Base-by-base conservation (phyloP, 2,329 filamentous ascomycete species). In the Sarocladium oryzae region DNA sequence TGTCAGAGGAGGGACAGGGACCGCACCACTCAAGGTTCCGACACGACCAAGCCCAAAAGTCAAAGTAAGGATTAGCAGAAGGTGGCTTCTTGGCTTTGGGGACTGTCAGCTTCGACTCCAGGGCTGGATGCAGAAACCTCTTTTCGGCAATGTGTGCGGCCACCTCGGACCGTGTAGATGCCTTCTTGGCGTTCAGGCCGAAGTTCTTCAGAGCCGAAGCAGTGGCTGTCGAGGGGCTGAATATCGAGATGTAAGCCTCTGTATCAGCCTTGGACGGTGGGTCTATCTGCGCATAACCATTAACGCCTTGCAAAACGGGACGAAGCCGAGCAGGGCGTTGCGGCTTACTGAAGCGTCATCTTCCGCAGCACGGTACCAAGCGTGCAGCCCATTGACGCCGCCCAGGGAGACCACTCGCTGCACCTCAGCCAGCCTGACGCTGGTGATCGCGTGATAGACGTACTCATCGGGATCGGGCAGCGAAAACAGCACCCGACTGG, bases 1-100 rank as follows among this genome's bases (percentile, higher is more conserved):
- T 67, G 15, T 71, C 72, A 2, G 82, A 78, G 32, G 68, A 67
- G 13, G 70, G 65, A 61, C 76, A 68, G 2, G 85, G 81, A 1
- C 84, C 82, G 48, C 75, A 76, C 82, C 84, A 86, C 66, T 85
- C 78, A 7, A 89, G 71, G 54, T 75, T 75, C 24, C 77, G 75
- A 58, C 79, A 82, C 1, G 79, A 76, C 78, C 84, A 87, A 23
- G 72, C 69, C 77, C 85, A 87, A 60, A 86, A 78, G 58, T 83
- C 76, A 50, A 82, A 72, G 64, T 85, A 88, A 0, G 85, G 86
- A 61, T 90, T 90, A 4, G 59, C 43, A 60, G 69, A 60, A 51
- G 53, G 67, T 55, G 63, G 66, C 40, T 71, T 70, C 56, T 77
- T 77, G 54, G 64, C 65, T 56, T 72, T 76, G 15, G 72, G 69